Evolutionary conservation across 1,284 basidiomycete genomes (phyloP).

Genomic region (Mycena sp.): DNA sequence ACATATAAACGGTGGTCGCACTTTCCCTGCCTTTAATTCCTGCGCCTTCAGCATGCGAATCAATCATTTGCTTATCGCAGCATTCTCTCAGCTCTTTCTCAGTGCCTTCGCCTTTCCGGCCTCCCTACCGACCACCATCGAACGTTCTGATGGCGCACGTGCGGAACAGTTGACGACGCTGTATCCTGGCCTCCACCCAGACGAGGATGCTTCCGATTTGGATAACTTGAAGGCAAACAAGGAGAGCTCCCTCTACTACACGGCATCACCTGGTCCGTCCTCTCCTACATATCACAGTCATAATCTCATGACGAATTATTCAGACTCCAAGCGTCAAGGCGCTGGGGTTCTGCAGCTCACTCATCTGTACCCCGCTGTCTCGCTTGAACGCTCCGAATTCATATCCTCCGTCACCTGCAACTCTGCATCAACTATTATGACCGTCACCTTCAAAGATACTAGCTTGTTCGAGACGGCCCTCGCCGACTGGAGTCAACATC

Average conservation of each 20-base stretch:
- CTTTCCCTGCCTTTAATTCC: no score
- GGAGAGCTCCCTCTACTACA: constrained; percentile 6
- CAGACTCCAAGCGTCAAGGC: not conserved
- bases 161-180: not conserved
- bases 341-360: constrained; percentile 6
- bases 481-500: no score
- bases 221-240: constrained; percentile 1
- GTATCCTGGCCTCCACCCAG: constrained; percentile 5
- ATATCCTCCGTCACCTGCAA: constrained; percentile 1
- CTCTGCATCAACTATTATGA: not conserved
- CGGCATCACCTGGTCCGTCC: not conserved
- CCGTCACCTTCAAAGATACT: not conserved
- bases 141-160: not conserved
- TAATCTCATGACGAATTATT: not conserved
- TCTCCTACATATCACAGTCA: no score
- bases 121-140: not conserved
- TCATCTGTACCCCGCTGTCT: constrained; percentile 2
- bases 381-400: not conserved
- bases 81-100: no score
- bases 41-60: no score
- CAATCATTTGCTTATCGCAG: no score
- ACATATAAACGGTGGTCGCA: no score
- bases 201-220: not conserved
- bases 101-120: not conserved
- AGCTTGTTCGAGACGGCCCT: not conserved